Evolutionary conservation across 2,329 filamentous ascomycete genomes (phyloP), one percentile per base, ranked within the genome.

Genomic region (Sporothrix euskadiensis): DNA sequence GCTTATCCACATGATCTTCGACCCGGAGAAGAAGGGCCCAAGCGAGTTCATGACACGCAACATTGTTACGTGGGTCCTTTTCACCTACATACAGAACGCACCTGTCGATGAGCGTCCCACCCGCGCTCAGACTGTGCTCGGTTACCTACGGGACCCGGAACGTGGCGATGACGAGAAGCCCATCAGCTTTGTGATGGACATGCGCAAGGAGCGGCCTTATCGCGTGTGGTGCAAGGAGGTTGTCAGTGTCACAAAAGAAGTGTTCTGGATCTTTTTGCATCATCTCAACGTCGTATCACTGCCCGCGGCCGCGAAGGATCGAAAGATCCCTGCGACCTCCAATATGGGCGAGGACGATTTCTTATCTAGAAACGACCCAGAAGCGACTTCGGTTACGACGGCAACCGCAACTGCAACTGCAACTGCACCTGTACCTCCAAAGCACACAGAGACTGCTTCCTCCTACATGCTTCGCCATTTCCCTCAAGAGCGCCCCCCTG

Each of bases 251-350:
- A 97, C 94, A 57, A 98, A 98, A 81, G 95, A 99, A 81, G 95
- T 98, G 39, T 99, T 99, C 81, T 99, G 95, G 95, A 98, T 98
- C 80, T 99, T 98, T 83, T 86, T 98, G 71, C 95, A 98, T 82
- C 92, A 97, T 77, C 86, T 97, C 73, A 98, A 98, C 78, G 91
- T 98, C 63, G 88, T 98, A 52, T 87, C 93, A 30, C 82, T 92
- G 47, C 88, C 90, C 56, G 52, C 71, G 2, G 68, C 72, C 41
- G 32, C 56, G 22, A 73, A 54, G 22, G 69, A 30, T 2, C 22
- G 35, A 30, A 52, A 35, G 14, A 49, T 41, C 35, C 68, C 57
- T 41, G 12, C 52, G 63, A 49, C 41, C 63, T 56, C 52, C 57
- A 54, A 22, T 6, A 30, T 32, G 3, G 44, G 47, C 8, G 72